Base-by-base conservation (phyloP, 495 filamentous ascomycete species). In the Usnea hakonensis region DNA sequence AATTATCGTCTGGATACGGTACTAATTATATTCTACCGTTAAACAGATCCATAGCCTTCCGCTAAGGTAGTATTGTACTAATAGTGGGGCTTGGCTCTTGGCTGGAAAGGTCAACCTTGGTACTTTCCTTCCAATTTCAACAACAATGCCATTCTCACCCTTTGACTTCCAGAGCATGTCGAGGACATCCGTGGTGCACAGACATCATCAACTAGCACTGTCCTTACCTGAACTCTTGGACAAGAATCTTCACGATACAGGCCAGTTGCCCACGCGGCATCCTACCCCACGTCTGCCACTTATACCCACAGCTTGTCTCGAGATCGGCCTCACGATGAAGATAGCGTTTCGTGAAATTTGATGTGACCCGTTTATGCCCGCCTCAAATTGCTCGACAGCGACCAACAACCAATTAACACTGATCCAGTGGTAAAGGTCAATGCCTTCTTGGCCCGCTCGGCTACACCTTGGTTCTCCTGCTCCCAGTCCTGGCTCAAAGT, bases 401-500 rank as follows among this genome's bases (percentile, higher is more conserved):
- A 19, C 35, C 33, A 43, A 3, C 28, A 54, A 30, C 8, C 14
- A n/a, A 23, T 33, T 13, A 13, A 19, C 26, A 35, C 35, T 35
- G 38, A 43, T 16, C 28, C 23, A 14, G 21, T 53, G 35, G 19
- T 54, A 61, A 19, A 53, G 19, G 44, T 62, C 64, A 43, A 70
- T 70, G 69, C 68, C 69, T 62, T 63, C 59, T 55, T 70, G 68
- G 69, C 59, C 61, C 41, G 26, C 65, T 38, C 69, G 69, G n/a
- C 53, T 68, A 38, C 60, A 68, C 43, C 57, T 48, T 28, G 63
- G 63, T 37, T 62, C 69, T 41, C 46, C 65, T 43, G 38, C 61
- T 48, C 48, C 48, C 37, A 64, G 35, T 40, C 16, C 52, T 40
- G 30, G 62, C 40, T 38, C 62, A 48, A 60, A 37, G 19, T 44